Conservation (phyloP, 305 asterid genomes). For the Plantago rigida region DNA sequence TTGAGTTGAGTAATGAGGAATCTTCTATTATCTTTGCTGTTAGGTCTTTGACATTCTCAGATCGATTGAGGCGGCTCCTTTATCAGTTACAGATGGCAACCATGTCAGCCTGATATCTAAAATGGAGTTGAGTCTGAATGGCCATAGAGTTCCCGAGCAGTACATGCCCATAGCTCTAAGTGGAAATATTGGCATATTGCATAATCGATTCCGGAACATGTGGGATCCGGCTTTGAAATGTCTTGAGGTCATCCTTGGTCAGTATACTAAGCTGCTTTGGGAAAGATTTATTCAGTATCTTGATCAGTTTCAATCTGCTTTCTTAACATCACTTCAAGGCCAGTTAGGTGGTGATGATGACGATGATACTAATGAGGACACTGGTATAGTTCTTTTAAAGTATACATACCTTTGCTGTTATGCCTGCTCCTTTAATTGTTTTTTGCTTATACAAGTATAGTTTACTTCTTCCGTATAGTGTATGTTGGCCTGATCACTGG, state of each 20-base stretch:
- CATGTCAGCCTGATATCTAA: conserved; percentile 54
- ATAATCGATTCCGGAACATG: conserved; percentile 58
- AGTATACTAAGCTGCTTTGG: conserved; percentile 56
- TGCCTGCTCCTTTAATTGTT: background rate
- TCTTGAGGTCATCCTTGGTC: conserved; percentile 51
- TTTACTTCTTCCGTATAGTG: conserved; percentile 8
- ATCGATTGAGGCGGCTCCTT: conserved; percentile 59
- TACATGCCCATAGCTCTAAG: conserved; percentile 49
- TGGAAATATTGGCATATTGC: conserved; percentile 75
- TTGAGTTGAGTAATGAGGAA: conserved; percentile 11
- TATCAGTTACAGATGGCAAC: conserved; percentile 59
- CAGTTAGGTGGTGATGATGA: conserved; percentile 29
- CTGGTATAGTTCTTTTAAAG: conserved; percentile 39
- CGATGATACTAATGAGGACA: conserved; percentile 29
- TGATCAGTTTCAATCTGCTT: conserved; percentile 46
- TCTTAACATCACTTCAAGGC: conserved; percentile 38
- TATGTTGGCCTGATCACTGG: conserved; percentile 9
- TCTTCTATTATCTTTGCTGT: conserved; percentile 25
- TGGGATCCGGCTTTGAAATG: conserved; percentile 79
- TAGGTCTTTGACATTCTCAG: conserved; percentile 70
- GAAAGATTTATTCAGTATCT: conserved; percentile 50
- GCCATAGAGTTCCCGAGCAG: conserved; percentile 47
- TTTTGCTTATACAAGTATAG: background rate
- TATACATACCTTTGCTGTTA: conserved; percentile 13
- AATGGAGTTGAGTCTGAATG: conserved; percentile 57